Base-by-base conservation (phyloP, 2,329 filamentous ascomycete species). In the Claviceps sorghi region DNA sequence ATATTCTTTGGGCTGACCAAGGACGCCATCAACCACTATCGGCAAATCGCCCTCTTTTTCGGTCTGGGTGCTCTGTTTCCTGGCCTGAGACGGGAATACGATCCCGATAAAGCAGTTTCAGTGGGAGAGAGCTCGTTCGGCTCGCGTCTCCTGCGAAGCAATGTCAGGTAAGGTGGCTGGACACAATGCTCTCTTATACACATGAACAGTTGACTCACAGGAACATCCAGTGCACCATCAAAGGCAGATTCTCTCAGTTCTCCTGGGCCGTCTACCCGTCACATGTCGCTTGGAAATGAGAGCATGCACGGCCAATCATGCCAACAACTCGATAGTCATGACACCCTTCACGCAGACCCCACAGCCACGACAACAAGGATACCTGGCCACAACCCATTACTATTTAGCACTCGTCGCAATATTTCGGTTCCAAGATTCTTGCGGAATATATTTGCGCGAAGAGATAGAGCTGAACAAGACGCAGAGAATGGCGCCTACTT, bases 1-100 rank as follows among this genome's bases (percentile, higher is more conserved):
- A 43, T 71, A 32, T 78, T 78, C 62, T 81, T 80, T 52, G 78
- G 78, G 46, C 71, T 71, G 53, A 78, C 74, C n/a, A 69, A 68
- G 29, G 77, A 80, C 32, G 74, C 75, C 11, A 64, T 72, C 54
- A 75, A 75, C 53, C 66, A 65, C 50, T 80, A 80, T 60, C 68
- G 75, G 21, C 50, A 56, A 1, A 57, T 61, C 6, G 58, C 73
- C 6, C 58, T 76, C 6, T 56, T 54, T 8, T 2, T 73, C 29
- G 72, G 75, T 0, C 58, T 77, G 1, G 73, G 69, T 32, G 64
- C 55, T 29, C 17, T 73, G 19, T 77, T 74, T 54, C 71, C 74
- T 0, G 55, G 56, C 4, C 65, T 77, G 5, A 55, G 63, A 8
- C 54, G 68, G 11, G 68, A 69, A 56, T 71, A 71, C 50, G 63